Evolutionary conservation across 2,329 filamentous ascomycete genomes (phyloP), one percentile per base, ranked within the genome.

Genomic region (Pseudofabraea citricarpa): DNA sequence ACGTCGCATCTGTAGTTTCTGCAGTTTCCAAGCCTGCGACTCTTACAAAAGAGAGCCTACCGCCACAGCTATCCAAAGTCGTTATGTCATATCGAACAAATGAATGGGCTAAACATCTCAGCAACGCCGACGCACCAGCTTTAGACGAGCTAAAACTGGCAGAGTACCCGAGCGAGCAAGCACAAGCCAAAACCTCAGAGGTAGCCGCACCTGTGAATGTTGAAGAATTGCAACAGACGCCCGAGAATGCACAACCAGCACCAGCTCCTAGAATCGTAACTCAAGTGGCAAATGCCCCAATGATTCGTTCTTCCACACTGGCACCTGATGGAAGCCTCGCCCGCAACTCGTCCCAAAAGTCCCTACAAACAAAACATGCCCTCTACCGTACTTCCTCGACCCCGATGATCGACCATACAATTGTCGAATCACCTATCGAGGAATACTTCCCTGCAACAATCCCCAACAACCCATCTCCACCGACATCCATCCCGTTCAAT

Each of bases 31-130:
- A 67, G 12, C 62, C 67, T 6, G 64, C 63, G 13, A 76, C 66
- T 36, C 62, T 85, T 46, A 81, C 75, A 5, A 75, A 73, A 49
- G 79, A 81, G 3, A 73, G 73, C 9, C 73, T 95, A 8, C 87
- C 87, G 1, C 69, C 73, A n/a, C 79, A 80, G 10, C 65, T 90
- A 24, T 93, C 90, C 1, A 83, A 79, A 48, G 77, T 95, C 7
- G 85, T 90, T 2, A 71, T 88, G 61, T 87, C 85, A 0, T 95
- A 93, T 59, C 80, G 91, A 45, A 96, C 90, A 2, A 95, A 95
- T 52, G 91, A 97, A 66, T 97, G 91, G 91, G 89, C 90, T 0
- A 96, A 95, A 62, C 89, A 95, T 62, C 72, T 95, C 9, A 81
- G 82, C 50, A 70, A 77, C 32, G 90, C 91, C 6, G 90, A 96